Conservation (phyloP, 495 filamentous ascomycete genomes). For the Bombardia bombarda region DNA sequence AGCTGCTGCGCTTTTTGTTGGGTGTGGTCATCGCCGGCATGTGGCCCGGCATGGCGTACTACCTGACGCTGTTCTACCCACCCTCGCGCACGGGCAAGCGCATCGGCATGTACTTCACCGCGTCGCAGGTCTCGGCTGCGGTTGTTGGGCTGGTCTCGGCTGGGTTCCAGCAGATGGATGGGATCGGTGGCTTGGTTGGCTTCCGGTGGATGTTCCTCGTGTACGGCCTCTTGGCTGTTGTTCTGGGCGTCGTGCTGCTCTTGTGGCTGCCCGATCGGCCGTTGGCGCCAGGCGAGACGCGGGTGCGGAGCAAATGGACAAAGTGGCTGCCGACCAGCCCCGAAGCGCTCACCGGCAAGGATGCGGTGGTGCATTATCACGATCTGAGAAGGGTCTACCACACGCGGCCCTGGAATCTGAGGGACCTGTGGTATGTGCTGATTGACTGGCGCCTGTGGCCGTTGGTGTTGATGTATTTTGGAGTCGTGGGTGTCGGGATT, state of each 20-base stretch:
- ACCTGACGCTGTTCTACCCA: conserved; percentile 86
- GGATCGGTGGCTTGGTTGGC: conserved; percentile 63
- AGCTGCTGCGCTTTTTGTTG: conserved; percentile 80
- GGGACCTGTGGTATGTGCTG: conserved; percentile 59
- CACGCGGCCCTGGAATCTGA: conserved; percentile 56
- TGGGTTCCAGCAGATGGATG: conserved; percentile 88
- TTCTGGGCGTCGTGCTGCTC: conserved; percentile 62
- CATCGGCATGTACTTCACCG: conserved; percentile 85
- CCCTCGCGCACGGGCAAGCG: conserved; percentile 78
- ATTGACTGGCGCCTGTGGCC: conserved; percentile 85
- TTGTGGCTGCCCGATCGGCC: conserved; percentile 92
- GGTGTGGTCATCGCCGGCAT: conserved; percentile 87
- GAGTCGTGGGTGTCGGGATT: conserved; percentile 85
- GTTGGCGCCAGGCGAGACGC: conserved; percentile 51
- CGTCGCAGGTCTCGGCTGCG: conserved; percentile 79
- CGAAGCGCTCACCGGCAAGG: conserved; percentile 67
- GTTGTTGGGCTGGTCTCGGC: conserved; percentile 86
- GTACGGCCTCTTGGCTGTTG: conserved; percentile 67
- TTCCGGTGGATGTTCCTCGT: conserved; percentile 96
- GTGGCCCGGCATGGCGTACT: conserved; percentile 95
- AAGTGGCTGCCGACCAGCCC: conserved; percentile 56
- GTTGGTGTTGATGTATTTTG: conserved; percentile 84
- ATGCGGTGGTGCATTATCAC: conserved; percentile 75
- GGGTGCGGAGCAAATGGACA: conserved; percentile 34
- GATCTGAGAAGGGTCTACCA: conserved; percentile 78